Base-by-base conservation (phyloP, 225 moss, liverwort and hornwort species). In the Antitrichia curtipendula region DNA sequence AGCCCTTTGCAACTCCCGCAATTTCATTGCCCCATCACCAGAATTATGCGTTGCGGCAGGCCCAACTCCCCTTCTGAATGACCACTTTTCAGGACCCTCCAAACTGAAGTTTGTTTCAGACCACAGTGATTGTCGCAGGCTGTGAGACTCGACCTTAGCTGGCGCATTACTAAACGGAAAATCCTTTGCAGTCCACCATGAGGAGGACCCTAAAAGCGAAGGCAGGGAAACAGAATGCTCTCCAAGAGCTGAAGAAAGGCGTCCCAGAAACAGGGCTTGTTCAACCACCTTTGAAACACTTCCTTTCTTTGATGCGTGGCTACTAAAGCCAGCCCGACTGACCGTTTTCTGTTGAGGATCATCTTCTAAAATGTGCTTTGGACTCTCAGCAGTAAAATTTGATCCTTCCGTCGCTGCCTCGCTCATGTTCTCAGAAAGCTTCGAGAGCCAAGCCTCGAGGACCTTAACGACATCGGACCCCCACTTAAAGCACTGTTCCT, bases 201-300 rank as follows among this genome's bases (percentile, higher is more conserved):
- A 79, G 49, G 96, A 95, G 65, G 95, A 89, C 59, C 96, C 96
- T 79, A 97, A 91, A 84, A 97, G 92, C 59, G 93, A 89, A 75
- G 97, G 92, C 38, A 97, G 91, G 60, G 95, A 92, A 40, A 88
- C 75, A 47, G 96, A 93, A 84, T 96, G 95, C 87, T 95, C 93
- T 82, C 93, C 95, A 22, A 98, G 89, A 80, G 95, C 95, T 76
- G 95, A 92, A 82, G 97, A 93, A 68, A 98, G 92, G 50, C 97
- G 95, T 16, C 98, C 98, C 63, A 98, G 85, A 86, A 97, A 98
- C 20, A 98, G 92, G 58, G 97, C 95, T 90, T 95, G 94, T 83
- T 95, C 97, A 77, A 97, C 93, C 65, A 95, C 90, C 83, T 83
- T 93, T 41, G 71, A 92, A 75, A 81, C 82, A 86, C 32, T 91